A percentile compares a stretch with the other conserved stretches of the same genome.
Conservation (phyloP, 805 yeast species). For the Monosporozyma unispora region DNA sequence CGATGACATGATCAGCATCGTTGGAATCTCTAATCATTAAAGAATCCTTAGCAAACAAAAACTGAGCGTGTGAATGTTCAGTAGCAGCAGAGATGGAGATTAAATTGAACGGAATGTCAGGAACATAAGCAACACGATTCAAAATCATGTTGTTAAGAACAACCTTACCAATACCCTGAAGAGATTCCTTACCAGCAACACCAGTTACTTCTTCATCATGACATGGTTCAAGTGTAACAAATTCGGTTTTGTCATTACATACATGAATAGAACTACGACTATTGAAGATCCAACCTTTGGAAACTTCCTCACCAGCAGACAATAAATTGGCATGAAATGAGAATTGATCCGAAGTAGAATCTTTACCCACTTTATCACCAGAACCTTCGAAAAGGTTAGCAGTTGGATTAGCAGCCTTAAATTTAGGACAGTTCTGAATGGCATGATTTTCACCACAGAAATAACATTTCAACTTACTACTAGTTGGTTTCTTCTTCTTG, state of each 20-base stretch:
- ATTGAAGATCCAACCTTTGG: constrained; percentile 3
- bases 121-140: constrained; percentile 3
- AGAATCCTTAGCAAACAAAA: background rate
- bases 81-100: constrained; percentile 3
- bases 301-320: background rate
- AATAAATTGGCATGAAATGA: background rate
- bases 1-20: background rate
- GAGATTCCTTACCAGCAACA: constrained; percentile 4
- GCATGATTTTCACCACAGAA: background rate
- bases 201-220: constrained; percentile 1
- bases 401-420: background rate
- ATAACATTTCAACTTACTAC: too few relatives aligned
- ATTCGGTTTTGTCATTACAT: background rate
- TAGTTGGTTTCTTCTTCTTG: background rate
- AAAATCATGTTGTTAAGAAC: background rate
- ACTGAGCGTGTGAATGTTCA: background rate
- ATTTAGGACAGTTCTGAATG: background rate
- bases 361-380: background rate
- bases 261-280: constrained; percentile 7
- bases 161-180: constrained; percentile 4
- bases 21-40: too few relatives aligned
- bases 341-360: background rate
- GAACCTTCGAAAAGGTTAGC: background rate
- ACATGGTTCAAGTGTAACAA: background rate
- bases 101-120: constrained; percentile 2